A percentile compares a stretch with the other conserved stretches of the same genome.
Conservation (phyloP, 805 yeast species). For the Yarrowia alimentaria region DNA sequence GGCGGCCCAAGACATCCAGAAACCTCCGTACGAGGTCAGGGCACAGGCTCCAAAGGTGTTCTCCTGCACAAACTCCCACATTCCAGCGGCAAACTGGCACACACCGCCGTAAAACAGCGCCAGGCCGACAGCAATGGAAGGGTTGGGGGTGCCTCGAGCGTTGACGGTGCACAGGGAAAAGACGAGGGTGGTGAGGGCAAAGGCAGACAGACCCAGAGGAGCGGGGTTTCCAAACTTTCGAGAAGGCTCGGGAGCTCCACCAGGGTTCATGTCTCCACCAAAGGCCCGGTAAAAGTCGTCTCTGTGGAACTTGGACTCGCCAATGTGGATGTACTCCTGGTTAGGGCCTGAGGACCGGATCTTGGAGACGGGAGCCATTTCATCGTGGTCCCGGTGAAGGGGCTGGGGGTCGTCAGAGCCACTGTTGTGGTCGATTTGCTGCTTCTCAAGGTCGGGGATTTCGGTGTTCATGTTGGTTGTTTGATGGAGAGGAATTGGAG, state of each 20-base stretch:
- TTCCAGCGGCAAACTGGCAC: conserved; percentile 60
- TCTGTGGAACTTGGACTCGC: conserved; percentile 46
- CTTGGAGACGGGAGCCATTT: conserved; percentile 25
- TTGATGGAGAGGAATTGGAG: not conserved
- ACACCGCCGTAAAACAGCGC: conserved; percentile 68
- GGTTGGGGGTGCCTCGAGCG: conserved; percentile 56
- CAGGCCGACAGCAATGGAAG: conserved; percentile 56
- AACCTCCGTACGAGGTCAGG: conserved; percentile 50
- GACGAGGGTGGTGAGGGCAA: conserved; percentile 62
- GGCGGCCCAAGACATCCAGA: conserved; percentile 65
- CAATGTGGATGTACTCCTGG: conserved; percentile 41
- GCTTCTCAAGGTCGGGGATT: conserved; percentile 25
- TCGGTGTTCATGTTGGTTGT: conserved; percentile 4
- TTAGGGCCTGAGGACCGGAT: conserved; percentile 34
- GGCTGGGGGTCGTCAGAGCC: conserved; percentile 23
- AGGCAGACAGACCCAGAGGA: conserved; percentile 59
- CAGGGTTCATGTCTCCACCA: conserved; percentile 55
- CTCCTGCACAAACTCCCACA: conserved; percentile 65
- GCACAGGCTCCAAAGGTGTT: conserved; percentile 64
- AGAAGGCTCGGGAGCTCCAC: conserved; percentile 46
- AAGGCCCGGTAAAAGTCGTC: conserved; percentile 61
- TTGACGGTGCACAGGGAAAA: conserved; percentile 52
- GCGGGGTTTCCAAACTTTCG: conserved; percentile 63
- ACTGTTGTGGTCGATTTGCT: conserved; percentile 23
- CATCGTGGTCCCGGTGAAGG: conserved; percentile 19